phyloP scores from a whole-genome alignment of 257 asterid genomes.

The Henckelia pumila region DNA sequence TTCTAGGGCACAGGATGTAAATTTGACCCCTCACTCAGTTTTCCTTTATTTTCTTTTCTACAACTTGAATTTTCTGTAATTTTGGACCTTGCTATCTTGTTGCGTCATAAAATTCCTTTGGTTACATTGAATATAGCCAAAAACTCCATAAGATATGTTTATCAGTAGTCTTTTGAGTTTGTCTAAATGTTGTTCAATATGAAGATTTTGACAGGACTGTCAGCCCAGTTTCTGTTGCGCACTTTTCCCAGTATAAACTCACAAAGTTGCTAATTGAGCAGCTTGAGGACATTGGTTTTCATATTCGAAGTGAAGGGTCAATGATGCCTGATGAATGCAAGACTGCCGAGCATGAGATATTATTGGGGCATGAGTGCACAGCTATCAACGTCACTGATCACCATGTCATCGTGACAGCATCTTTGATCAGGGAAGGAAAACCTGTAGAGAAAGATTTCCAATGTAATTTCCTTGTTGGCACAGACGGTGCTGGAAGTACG shows the following conservation, averaged over 20 bases:
- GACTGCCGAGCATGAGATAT: constrained; percentile 42
- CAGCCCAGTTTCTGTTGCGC: constrained; percentile 95
- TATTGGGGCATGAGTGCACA: constrained; percentile 81
- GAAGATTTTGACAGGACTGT: constrained; percentile 73
- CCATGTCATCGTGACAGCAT: constrained; percentile 54
- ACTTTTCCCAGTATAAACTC: constrained; percentile 92
- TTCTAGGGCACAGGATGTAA: background rate
- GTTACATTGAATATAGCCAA: background rate
- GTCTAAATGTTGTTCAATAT: constrained; percentile 23
- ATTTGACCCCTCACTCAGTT: background rate
- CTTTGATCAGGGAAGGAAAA: constrained; percentile 48
- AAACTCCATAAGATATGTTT: constrained; percentile 10
- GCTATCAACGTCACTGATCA: constrained; percentile 42
- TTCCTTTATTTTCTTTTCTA: constrained; percentile 9
- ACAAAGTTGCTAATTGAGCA: constrained; percentile 57
- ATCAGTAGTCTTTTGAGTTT: constrained; percentile 18
- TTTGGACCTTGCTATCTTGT: background rate
- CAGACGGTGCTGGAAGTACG: constrained; percentile 91
- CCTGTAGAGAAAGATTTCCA: constrained; percentile 35
- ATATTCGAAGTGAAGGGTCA: constrained; percentile 27
- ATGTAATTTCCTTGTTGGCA: constrained; percentile 72
- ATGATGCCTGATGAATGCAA: constrained; percentile 27
- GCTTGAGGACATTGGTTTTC: constrained; percentile 60
- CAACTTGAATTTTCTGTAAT: background rate
- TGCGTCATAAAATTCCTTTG: background rate